Evolutionary conservation across 2,329 filamentous ascomycete species (phyloP).

Genomic region (Colletotrichum noveboracense): DNA sequence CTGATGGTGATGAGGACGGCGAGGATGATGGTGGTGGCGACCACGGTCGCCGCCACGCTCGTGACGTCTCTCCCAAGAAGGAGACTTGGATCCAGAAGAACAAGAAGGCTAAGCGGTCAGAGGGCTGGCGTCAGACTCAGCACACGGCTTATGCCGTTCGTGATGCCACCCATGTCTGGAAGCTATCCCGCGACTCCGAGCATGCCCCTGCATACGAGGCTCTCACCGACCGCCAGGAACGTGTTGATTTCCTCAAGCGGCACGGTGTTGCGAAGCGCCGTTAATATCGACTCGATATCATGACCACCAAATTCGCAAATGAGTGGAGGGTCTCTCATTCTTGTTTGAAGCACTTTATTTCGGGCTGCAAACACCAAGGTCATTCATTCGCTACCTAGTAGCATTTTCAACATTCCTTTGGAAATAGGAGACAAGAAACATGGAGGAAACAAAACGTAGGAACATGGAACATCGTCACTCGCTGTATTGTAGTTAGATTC

Average conservation of each 20-base stretch:
- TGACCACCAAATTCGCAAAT: background rate
- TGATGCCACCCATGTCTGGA: background rate
- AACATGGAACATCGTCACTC: background rate
- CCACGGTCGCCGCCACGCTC: background rate
- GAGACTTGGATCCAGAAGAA: background rate
- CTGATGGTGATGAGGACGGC: background rate
- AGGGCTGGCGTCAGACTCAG: background rate
- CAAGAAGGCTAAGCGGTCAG: background rate
- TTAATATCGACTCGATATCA: background rate
- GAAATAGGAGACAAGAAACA: background rate
- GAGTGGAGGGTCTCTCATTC: background rate
- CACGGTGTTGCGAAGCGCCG: background rate
- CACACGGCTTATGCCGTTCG: background rate
- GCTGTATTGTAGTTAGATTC: background rate
- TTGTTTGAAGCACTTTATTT: fast-evolving
- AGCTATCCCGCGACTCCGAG: background rate
- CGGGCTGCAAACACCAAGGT: background rate
- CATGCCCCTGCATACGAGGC: background rate
- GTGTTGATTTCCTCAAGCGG: background rate
- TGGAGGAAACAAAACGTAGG: fast-evolving
- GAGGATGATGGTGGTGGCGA: background rate
- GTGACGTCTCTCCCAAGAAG: background rate
- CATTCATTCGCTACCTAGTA: background rate
- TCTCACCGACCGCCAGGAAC: background rate
- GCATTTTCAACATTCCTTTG: background rate